Evolutionary conservation across 257 asterid genomes (phyloP).

Genomic region (Solanum neorickii): DNA sequence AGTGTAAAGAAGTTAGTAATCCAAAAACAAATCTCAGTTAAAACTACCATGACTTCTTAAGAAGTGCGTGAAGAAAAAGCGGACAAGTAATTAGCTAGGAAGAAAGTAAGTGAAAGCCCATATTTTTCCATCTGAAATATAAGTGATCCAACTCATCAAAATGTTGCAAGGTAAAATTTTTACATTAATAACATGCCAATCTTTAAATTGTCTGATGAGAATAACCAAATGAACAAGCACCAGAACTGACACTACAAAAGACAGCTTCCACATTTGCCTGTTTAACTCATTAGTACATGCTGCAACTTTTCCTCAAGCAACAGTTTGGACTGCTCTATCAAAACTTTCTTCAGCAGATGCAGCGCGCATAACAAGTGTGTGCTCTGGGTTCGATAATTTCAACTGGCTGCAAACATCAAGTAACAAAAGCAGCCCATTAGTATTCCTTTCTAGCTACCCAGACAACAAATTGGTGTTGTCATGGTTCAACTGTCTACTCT

Average conservation of each 20-base stretch:
- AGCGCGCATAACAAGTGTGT: slow-evolving; percentile 55
- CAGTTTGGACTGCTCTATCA: slow-evolving; percentile 75
- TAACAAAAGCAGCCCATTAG: background rate
- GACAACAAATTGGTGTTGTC: background rate
- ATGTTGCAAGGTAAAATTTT: background rate
- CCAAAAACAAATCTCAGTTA: background rate
- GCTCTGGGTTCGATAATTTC: slow-evolving; percentile 76
- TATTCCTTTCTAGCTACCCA: background rate
- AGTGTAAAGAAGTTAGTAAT: background rate
- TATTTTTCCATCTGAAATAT: background rate
- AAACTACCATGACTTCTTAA: background rate
- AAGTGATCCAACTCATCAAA: background rate
- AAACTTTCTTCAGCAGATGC: slow-evolving; percentile 63
- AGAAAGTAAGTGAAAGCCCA: background rate
- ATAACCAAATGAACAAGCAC: background rate
- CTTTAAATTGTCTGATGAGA: background rate
- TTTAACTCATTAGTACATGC: background rate
- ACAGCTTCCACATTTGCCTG: background rate
- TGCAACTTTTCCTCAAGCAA: slow-evolving; percentile 31
- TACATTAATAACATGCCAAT: background rate
- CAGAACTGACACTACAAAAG: background rate
- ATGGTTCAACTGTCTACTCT: background rate
- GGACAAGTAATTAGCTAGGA: background rate
- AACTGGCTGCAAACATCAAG: slow-evolving; percentile 53
- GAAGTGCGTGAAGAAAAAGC: no score